A percentile compares a stretch with the other conserved stretches of the same genome.
phyloP scores from a whole-genome alignment of 176 grass and related monocot species.

The Olyra latifolia region DNA sequence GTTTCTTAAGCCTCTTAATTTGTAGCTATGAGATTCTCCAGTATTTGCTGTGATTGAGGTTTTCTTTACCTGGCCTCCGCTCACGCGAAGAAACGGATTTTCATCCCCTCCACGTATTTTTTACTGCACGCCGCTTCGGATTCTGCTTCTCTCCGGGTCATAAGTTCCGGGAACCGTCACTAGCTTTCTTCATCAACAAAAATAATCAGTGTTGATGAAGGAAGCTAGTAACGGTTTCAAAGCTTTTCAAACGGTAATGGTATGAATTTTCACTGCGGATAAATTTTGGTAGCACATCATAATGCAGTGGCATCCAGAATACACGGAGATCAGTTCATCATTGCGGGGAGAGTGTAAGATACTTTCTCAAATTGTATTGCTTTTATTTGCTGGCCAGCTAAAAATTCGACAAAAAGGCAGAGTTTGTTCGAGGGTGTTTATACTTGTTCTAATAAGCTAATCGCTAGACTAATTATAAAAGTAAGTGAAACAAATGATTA shows the following conservation, averaged over 20 bases:
- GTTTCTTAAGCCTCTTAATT: background rate
- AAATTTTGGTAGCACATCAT: background rate
- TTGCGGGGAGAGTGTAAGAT: background rate
- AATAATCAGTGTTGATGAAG: background rate
- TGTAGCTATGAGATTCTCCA: background rate
- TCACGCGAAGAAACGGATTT: too few relatives aligned
- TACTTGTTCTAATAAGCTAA: background rate
- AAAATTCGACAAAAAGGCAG: background rate
- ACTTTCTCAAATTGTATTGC: background rate
- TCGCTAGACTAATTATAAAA: conserved; percentile 1
- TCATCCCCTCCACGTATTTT: too few relatives aligned
- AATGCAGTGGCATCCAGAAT: conserved; percentile 11
- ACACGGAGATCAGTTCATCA: background rate
- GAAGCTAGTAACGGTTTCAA: background rate
- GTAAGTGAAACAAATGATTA: conserved; percentile 26
- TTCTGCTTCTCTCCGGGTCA: too few relatives aligned
- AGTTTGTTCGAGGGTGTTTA: background rate
- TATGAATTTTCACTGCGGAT: background rate
- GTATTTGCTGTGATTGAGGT: background rate
- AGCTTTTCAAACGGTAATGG: background rate
- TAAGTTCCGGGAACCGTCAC: too few relatives aligned
- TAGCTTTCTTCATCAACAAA: too few relatives aligned
- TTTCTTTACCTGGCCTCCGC: too few relatives aligned
- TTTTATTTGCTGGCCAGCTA: background rate
- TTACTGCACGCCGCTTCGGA: too few relatives aligned